Evolutionary conservation across 2,329 filamentous ascomycete genomes (phyloP), one percentile per base, ranked within the genome.

Genomic region (Alternaria dauci): DNA sequence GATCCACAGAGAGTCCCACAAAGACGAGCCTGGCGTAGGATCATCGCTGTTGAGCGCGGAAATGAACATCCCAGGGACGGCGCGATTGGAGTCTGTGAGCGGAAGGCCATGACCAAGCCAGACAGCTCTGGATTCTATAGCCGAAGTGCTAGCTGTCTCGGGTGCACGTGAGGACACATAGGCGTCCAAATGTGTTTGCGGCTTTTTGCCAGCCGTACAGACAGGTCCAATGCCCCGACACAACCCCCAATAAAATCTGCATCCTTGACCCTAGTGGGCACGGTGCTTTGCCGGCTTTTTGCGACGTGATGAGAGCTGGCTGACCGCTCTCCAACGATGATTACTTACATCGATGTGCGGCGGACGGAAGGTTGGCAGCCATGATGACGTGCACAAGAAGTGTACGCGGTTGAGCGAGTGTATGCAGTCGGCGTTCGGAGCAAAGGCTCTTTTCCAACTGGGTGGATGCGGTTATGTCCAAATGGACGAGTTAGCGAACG

Each of bases 41-140:
- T 67, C 59, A 52, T 58, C 44, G 62, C 56, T 55, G 50, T 44
- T 55, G 47, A 55, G 48, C 52, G 64, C 72, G 73, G 73, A 73
- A 68, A 67, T 70, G 68, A 58, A 65, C 63, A 67, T 68, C 71
- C 70, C 59, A 66, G 53, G 43, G 57, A 60, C 59, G 52, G 65
- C 69, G 57, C 60, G 59, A 71, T 72, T 72, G 71, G 72, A 68
- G 61, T 73, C 64, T 58, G 53, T 42, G 39, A 55, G 54, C 59
- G 39, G 38, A 43, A 43, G 46, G 39, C 52, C 47, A 58, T 67
- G 60, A 65, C 58, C 61, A 65, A 66, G 61, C 68, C 60, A 63
- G 62, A 66, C 65, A 58, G 58, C 61, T 69, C 67, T 71, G 64
- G 70, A 66, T 54, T 41, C 47, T 28, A 58, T 63, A 67, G 68